Evolutionary conservation across 2,329 filamentous ascomycete species (phyloP).

Genomic region (Claviceps fusiformis): DNA sequence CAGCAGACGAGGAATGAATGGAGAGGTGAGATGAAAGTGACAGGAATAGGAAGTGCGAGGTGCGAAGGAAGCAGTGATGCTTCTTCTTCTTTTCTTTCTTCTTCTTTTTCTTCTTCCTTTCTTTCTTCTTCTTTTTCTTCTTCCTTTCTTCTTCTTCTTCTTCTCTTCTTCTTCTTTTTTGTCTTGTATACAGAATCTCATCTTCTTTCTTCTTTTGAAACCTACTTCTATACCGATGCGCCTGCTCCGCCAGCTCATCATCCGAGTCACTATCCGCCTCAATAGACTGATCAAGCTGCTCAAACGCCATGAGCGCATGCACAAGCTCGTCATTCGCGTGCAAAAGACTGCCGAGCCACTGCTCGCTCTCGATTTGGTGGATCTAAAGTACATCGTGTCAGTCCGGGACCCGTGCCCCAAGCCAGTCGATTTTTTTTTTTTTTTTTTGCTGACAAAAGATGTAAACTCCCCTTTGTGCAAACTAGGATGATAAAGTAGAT

Average conservation of each 20-base stretch:
- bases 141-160: background rate
- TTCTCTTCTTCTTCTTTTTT: background rate
- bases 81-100: background rate
- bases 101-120: background rate
- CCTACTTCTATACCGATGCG: constrained; percentile 47
- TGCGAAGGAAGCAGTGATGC: background rate
- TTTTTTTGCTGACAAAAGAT: background rate
- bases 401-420: too few relatives aligned
- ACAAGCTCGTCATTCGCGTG: constrained; percentile 96
- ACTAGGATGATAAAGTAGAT: too few relatives aligned
- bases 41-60: constrained; percentile 9
- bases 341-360: constrained; percentile 81
- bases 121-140: background rate
- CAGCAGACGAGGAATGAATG: background rate
- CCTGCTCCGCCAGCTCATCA: constrained; percentile 53
- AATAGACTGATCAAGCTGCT: constrained; percentile 80
- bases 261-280: constrained; percentile 62
- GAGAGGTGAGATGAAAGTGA: background rate
- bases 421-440: background rate
- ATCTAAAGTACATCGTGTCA: constrained; percentile 36
- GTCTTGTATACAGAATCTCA: background rate
- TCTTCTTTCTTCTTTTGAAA: background rate
- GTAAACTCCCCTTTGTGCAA: too few relatives aligned
- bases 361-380: constrained; percentile 77
- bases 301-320: constrained; percentile 81